phyloP scores from a whole-genome alignment of 805 yeast species.

The Candida sakaeoensis region DNA sequence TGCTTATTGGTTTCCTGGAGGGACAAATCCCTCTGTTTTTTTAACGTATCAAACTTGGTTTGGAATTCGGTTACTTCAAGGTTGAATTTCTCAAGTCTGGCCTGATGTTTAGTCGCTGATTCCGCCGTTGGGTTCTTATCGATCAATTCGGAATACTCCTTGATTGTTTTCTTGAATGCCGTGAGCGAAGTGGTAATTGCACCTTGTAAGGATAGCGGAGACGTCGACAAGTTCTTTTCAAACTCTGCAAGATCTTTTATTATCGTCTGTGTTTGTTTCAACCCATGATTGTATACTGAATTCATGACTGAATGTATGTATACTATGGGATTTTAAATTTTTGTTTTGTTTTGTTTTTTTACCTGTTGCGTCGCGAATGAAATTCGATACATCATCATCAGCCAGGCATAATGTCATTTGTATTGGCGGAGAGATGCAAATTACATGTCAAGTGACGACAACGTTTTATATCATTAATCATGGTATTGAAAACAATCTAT shows the following conservation, averaged over 20 bases:
- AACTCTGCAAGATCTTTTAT: constrained; percentile 65
- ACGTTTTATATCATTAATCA: too few relatives aligned
- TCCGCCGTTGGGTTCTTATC: constrained; percentile 51
- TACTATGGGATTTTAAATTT: too few relatives aligned
- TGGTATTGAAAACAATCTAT: too few relatives aligned
- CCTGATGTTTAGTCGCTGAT: constrained; percentile 45
- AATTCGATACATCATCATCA: too few relatives aligned
- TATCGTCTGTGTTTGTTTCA: constrained; percentile 75
- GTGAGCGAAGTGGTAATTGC: constrained; percentile 77
- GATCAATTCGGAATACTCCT: constrained; percentile 58
- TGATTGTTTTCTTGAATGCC: constrained; percentile 70
- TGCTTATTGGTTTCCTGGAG: constrained; percentile 45
- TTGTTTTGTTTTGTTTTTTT: background rate
- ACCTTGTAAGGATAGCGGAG: constrained; percentile 75
- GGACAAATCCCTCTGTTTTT: constrained; percentile 51
- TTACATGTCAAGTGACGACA: too few relatives aligned
- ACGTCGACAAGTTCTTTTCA: constrained; percentile 58
- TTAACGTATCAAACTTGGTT: constrained; percentile 50
- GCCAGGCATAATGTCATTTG: too few relatives aligned
- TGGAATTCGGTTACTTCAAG: constrained; percentile 44
- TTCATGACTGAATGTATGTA: too few relatives aligned
- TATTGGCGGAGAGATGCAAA: too few relatives aligned
- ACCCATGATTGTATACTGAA: constrained; percentile 84
- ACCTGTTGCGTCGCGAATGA: too few relatives aligned
- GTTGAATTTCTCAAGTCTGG: constrained; percentile 56